phyloP scores from a whole-genome alignment of 805 yeast genomes.

The Candida vaughaniae region DNA sequence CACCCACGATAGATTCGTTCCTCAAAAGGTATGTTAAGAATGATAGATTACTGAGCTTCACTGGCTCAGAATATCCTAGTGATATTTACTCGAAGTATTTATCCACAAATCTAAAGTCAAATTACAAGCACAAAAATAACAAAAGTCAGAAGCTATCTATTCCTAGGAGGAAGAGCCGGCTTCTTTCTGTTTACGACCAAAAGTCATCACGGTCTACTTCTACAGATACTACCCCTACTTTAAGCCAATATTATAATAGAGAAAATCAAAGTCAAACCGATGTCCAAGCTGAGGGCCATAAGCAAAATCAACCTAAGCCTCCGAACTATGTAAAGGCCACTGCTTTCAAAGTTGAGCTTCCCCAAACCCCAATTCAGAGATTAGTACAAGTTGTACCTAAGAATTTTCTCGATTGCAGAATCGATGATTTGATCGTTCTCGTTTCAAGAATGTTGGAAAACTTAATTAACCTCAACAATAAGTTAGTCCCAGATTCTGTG shows the following conservation, averaged over 20 bases:
- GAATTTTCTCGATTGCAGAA: constrained; percentile 63
- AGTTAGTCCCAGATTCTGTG: constrained; percentile 34
- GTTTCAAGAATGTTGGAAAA: constrained; percentile 80
- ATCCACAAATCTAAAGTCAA: background rate
- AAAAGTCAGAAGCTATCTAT: background rate
- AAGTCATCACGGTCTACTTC: constrained; percentile 4
- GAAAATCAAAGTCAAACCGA: background rate
- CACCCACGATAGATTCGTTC: constrained; percentile 10
- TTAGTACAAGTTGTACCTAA: constrained; percentile 4
- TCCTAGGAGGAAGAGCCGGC: constrained; percentile 2
- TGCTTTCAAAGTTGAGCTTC: constrained; percentile 1
- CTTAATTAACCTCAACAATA: constrained; percentile 74
- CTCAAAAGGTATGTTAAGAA: constrained; percentile 11
- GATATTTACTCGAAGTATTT: constrained; percentile 9
- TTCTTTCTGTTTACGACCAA: constrained; percentile 3
- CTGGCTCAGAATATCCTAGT: constrained; percentile 2
- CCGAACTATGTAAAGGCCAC: constrained; percentile 5
- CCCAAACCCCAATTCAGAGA: background rate
- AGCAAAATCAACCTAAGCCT: constrained; percentile 2
- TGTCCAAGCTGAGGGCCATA: background rate
- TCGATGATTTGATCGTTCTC: constrained; percentile 66
- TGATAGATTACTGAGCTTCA: constrained; percentile 3
- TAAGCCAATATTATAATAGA: constrained; percentile 1
- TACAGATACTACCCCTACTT: constrained; percentile 4
- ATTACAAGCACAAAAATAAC: background rate